These are phyloP conservation scores for Penicillium parvum DNA, from an alignment of 495 filamentous ascomycete species.

Conservation along the genomic window DNA sequence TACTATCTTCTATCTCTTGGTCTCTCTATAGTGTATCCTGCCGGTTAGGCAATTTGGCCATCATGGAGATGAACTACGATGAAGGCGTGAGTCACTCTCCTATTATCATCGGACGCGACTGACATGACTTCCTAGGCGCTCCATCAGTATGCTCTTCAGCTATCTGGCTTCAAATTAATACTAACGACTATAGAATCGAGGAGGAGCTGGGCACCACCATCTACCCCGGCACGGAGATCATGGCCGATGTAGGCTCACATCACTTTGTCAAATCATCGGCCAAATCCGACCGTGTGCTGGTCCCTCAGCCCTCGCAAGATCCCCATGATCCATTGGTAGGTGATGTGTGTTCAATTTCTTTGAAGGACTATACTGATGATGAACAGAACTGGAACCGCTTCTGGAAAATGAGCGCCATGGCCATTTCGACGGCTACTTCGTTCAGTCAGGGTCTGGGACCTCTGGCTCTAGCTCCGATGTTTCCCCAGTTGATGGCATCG, in stretches of 20 bases:
- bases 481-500: conserved; percentile 50
- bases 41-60: conserved; percentile 4
- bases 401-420: conserved; percentile 42
- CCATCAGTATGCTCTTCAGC: conserved; percentile 19
- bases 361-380: no score
- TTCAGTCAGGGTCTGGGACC: conserved; percentile 58
- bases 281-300: conserved; percentile 41
- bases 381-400: conserved; percentile 39
- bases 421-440: conserved; percentile 44
- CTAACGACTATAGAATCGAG: conserved; percentile 29
- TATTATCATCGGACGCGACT: conserved; percentile 2
- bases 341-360: no score
- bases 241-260: conserved; percentile 55
- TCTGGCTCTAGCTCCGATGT: conserved; percentile 55
- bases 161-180: background rate
- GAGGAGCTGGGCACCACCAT: conserved; percentile 52
- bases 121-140: conserved; percentile 17
- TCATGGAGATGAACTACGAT: conserved; percentile 43
- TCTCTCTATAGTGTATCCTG: background rate
- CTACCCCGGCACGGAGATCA: conserved; percentile 60
- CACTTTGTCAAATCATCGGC: conserved; percentile 54
- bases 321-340: conserved; percentile 43
- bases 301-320: conserved; percentile 49
- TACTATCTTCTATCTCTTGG: background rate
- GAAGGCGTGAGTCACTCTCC: conserved; percentile 21